Evolutionary conservation across 257 asterid genomes (phyloP).

Genomic region (Apocynum venetum): DNA sequence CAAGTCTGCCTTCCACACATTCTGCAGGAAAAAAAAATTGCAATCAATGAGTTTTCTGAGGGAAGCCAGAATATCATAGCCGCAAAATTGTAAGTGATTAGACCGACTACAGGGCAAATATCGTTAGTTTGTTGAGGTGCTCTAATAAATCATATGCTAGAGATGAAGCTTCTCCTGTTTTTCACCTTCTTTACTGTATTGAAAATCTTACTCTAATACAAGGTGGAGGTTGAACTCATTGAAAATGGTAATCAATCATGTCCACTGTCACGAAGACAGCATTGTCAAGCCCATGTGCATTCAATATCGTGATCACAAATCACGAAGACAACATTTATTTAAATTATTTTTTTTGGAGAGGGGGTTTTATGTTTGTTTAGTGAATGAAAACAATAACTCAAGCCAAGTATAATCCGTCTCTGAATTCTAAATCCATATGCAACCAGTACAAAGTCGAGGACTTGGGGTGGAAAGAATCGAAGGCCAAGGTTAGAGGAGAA

Average conservation of each 20-base stretch:
- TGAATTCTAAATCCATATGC: not conserved
- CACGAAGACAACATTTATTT: not conserved
- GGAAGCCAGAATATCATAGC: not conserved
- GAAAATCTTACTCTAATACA: not conserved
- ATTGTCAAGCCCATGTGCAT: not conserved
- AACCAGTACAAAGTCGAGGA: not conserved
- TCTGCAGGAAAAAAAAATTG: conserved; percentile 45
- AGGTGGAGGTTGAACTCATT: not conserved
- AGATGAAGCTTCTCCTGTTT: not conserved
- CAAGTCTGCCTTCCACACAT: conserved; percentile 55
- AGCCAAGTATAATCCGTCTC: not conserved
- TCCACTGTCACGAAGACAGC: not conserved
- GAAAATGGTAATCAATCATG: not conserved
- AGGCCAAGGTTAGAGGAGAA: conserved; percentile 10
- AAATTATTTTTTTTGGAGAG: not conserved
- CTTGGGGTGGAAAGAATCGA: conserved; percentile 1
- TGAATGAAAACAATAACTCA: not conserved
- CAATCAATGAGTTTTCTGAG: not conserved
- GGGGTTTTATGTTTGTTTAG: no score
- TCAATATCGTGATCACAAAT: not conserved
- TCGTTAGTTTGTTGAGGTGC: not conserved
- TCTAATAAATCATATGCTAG: not conserved
- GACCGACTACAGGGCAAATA: not conserved
- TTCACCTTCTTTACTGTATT: not conserved
- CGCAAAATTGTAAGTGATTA: not conserved